Evolutionary conservation across 2,329 filamentous ascomycete genomes (phyloP).

Genomic region (Sphaerulina populicola): DNA sequence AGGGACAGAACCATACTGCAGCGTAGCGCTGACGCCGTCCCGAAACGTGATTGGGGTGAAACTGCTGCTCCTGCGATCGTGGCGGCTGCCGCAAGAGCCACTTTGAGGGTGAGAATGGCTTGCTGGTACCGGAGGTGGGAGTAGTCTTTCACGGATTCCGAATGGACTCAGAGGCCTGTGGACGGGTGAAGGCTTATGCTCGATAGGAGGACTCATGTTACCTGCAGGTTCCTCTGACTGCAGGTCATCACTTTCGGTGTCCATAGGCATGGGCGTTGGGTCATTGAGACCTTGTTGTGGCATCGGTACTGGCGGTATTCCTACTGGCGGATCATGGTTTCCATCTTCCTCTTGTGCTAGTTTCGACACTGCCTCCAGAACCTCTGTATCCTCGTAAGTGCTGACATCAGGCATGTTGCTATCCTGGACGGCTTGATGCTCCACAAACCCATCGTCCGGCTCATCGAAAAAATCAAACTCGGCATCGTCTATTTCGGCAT

Average conservation of each 20-base stretch:
- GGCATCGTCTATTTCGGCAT: conserved; percentile 51
- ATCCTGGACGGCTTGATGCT: background rate
- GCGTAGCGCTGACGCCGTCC: conserved; percentile 25
- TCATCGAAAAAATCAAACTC: conserved; percentile 81
- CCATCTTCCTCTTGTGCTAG: background rate
- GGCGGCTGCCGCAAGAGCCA: background rate
- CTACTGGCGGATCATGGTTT: background rate
- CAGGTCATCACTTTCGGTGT: background rate
- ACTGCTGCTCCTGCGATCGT: conserved; percentile 34
- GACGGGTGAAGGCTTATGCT: background rate
- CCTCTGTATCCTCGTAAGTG: background rate
- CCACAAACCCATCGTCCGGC: conserved; percentile 32
- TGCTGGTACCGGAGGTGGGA: conserved; percentile 35
- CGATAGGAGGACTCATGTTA: background rate
- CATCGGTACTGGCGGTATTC: background rate
- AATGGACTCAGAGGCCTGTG: conserved; percentile 32
- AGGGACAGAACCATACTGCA: background rate
- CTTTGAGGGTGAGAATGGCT: conserved; percentile 15
- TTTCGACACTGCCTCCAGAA: background rate
- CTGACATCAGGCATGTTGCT: background rate
- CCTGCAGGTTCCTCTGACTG: background rate
- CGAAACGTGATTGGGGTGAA: conserved; percentile 49
- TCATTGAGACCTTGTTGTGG: background rate
- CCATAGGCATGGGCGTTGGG: background rate
- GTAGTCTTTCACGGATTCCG: conserved; percentile 40